phyloP scores from a whole-genome alignment of 2,329 filamentous ascomycete genomes.

The Claviceps sp. region DNA sequence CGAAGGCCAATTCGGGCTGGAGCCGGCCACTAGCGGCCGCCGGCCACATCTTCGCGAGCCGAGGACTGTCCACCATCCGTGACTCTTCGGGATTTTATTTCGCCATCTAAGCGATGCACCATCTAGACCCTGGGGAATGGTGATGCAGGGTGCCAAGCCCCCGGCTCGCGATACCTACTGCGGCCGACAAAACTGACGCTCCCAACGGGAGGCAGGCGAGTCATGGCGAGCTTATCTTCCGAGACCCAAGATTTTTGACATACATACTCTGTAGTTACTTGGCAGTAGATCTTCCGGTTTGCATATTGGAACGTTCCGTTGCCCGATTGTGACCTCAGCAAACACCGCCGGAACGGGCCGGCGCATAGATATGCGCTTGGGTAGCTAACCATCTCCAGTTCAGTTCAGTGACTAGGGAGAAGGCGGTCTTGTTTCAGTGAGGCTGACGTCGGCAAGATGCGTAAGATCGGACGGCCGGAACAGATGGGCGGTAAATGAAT shows the following conservation, averaged over 20 bases:
- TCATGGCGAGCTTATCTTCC: constrained; percentile 23
- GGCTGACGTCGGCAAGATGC: constrained; percentile 27
- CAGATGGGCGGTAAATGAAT: too few species aligned
- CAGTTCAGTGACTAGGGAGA: constrained; percentile 15
- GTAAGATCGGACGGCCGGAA: not conserved
- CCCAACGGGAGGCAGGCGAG: constrained; percentile 18
- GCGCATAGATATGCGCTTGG: constrained; percentile 23
- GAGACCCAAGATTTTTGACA: constrained; percentile 17
- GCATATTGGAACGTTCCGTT: constrained; percentile 32
- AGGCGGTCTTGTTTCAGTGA: constrained; percentile 18
- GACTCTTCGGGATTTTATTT: constrained; percentile 41
- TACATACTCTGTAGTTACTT: constrained; percentile 10
- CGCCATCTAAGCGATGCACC: constrained; percentile 40
- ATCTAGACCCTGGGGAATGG: not conserved
- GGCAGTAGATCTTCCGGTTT: constrained; percentile 27
- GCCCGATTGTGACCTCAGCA: constrained; percentile 14
- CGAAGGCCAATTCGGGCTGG: constrained; percentile 14
- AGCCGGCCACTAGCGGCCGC: constrained; percentile 43
- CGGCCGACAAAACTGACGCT: too few species aligned
- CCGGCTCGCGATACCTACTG: not conserved
- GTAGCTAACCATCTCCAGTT: constrained; percentile 11
- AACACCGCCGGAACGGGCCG: constrained; percentile 12
- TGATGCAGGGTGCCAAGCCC: not conserved
- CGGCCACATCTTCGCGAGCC: constrained; percentile 53
- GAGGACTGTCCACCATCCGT: constrained; percentile 41